Conservation (phyloP, 768 basidiomycete species). For the Leucosporidium scottii region DNA sequence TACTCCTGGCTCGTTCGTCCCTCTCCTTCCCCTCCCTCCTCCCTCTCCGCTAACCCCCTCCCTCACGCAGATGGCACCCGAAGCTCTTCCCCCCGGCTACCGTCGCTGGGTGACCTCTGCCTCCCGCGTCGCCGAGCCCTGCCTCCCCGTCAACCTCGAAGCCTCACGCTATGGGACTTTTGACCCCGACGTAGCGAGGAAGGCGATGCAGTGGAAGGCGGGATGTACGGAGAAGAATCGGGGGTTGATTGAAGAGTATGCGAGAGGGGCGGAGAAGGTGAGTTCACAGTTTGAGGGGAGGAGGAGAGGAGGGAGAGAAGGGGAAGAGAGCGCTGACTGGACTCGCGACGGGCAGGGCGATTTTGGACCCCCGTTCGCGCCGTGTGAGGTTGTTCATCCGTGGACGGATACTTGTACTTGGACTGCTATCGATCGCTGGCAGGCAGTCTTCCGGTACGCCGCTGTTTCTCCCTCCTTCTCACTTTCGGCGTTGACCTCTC, state of each 20-base stretch:
- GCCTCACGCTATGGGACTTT: conserved; percentile 7
- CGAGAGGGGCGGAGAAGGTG: conserved; percentile 14
- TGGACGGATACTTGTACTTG: conserved; percentile 55
- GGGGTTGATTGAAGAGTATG: conserved; percentile 32
- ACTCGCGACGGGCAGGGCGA: conserved; percentile 39
- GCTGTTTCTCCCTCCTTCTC: conserved; percentile 34
- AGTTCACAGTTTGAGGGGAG: conserved; percentile 10
- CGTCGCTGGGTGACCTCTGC: conserved; percentile 33
- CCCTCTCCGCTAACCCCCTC: not conserved
- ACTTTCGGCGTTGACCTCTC: not conserved
- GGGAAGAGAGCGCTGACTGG: too few relatives aligned
- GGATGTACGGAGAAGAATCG: conserved; percentile 38
- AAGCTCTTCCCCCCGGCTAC: conserved; percentile 33
- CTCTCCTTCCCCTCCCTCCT: not conserved
- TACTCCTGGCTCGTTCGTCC: conserved; percentile 28
- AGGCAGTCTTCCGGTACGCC: conserved; percentile 73
- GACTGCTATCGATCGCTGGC: conserved; percentile 63
- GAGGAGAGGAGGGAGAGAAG: too few relatives aligned
- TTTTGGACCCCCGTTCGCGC: conserved; percentile 37
- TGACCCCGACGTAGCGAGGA: conserved; percentile 15
- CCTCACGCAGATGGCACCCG: conserved; percentile 30
- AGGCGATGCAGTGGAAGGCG: conserved; percentile 13
- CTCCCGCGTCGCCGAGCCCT: conserved; percentile 22
- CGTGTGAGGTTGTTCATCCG: conserved; percentile 66
- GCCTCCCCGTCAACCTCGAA: conserved; percentile 23